These are phyloP conservation scores for Talaromyces verruculosus DNA, from an alignment of 2,329 filamentous ascomycete genomes.

Conservation along the genomic window DNA sequence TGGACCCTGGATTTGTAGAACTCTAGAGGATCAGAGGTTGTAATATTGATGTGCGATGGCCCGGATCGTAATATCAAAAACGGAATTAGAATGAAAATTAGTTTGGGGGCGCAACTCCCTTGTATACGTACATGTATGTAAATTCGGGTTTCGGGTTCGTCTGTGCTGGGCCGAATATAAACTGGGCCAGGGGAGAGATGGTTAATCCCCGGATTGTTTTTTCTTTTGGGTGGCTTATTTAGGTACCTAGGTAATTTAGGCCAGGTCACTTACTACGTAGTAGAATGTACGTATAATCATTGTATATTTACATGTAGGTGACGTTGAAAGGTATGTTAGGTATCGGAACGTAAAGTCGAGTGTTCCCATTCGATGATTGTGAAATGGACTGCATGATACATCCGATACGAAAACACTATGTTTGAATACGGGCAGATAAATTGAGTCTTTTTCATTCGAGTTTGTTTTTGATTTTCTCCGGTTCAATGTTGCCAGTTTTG, in stretches of 20 bases:
- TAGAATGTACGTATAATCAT: background rate
- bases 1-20: background rate
- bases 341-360: background rate
- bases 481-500: background rate
- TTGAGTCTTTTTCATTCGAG: background rate
- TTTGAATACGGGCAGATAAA: background rate
- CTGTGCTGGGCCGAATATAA: background rate
- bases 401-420: background rate
- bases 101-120: background rate
- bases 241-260: background rate
- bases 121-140: background rate
- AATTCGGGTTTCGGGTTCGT: no score
- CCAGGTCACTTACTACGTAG: background rate
- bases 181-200: background rate
- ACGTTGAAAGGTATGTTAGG: background rate
- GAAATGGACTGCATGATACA: background rate
- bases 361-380: conserved; percentile 1
- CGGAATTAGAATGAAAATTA: background rate
- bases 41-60: background rate
- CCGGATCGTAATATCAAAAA: background rate
- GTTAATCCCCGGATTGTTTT: background rate
- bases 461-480: background rate
- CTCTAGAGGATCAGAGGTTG: background rate
- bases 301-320: background rate
- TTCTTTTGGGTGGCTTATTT: background rate